Evolutionary conservation across 129 eudicot genomes (phyloP).

Genomic region (Erigeron canadensis): DNA sequence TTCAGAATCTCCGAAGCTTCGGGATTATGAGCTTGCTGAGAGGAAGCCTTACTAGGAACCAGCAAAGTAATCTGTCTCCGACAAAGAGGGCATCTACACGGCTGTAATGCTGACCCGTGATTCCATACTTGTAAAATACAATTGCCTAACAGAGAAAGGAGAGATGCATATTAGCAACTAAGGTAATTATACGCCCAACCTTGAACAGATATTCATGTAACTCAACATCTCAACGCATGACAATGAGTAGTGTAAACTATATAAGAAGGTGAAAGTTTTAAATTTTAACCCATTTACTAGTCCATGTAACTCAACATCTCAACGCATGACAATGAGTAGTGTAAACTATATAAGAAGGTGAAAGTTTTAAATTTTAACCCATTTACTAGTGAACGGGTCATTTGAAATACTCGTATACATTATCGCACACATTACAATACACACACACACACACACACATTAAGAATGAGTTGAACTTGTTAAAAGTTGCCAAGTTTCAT

Average conservation of each 20-base stretch:
- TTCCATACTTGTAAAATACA: conserved; percentile 91
- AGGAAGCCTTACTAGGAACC: conserved; percentile 76
- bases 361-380: background rate
- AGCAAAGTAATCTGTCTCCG: conserved; percentile 78
- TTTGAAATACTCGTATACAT: background rate
- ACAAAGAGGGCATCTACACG: conserved; percentile 93
- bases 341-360: background rate
- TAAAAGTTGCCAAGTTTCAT: background rate
- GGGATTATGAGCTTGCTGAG: conserved; percentile 42
- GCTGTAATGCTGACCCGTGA: conserved; percentile 81
- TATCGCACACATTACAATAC: background rate
- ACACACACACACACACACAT: too few relatives aligned
- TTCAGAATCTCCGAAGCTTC: conserved; percentile 58
- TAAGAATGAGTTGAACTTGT: background rate
- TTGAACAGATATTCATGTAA: too few relatives aligned
- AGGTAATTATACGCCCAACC: background rate
- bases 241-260: background rate
- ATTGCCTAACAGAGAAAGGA: conserved; percentile 44
- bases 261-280: background rate
- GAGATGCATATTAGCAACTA: background rate
- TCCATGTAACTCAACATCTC: too few relatives aligned
- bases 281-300: background rate
- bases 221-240: too few relatives aligned
- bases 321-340: background rate
- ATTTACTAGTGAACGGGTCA: background rate